Evolutionary conservation across 805 yeast species (phyloP), one percentile per base, ranked within the genome.

Genomic region (Starmera dryadoides): DNA sequence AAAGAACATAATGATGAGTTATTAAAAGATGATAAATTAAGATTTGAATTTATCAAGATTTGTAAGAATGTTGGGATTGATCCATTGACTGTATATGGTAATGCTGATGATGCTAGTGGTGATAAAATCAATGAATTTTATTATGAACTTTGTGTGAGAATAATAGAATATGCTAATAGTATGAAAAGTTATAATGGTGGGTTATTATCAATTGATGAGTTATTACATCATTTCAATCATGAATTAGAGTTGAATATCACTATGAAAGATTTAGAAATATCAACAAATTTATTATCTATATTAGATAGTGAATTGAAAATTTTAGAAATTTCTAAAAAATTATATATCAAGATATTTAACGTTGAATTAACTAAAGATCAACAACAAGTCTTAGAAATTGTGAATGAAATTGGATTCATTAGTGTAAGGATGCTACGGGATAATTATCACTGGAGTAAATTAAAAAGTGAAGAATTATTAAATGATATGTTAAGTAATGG

Each of bases 21-120:
- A 33, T 62, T 73, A 38, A 68, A 66, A 35, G 81, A 85, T 54
- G 69, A 80, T 1, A 76, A 76, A 41, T 74, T 87, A 50, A 66
- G 94, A 23, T 63, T 71, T 22, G 81, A 85, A 53, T 86, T 88
- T 57, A 77, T 86, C 29, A 72, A 74, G 42, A 79, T 89, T 64
- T 87, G 96, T 52, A 65, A 73, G 4, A 75, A 80, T 48, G 79
- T 88, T 22, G 96, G 96, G 1, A 80, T 88, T 16, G 96, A 89
- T 56, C 93, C 96, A 1, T 57, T 89, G 21, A 38, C 58, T 42
- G 40, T 63, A n/a, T 62, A 60, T 40, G 40, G 56, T 28, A 56
- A 60, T 37, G 46, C 52, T 20, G 60, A 56, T 42, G 46, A 56
- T 29, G 55, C 60, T 36, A 41, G 39, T 23, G 60, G 56, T 42